These are phyloP conservation scores for Fusarium coicis DNA, from an alignment of 2,329 filamentous ascomycete genomes.

Conservation along the genomic window DNA sequence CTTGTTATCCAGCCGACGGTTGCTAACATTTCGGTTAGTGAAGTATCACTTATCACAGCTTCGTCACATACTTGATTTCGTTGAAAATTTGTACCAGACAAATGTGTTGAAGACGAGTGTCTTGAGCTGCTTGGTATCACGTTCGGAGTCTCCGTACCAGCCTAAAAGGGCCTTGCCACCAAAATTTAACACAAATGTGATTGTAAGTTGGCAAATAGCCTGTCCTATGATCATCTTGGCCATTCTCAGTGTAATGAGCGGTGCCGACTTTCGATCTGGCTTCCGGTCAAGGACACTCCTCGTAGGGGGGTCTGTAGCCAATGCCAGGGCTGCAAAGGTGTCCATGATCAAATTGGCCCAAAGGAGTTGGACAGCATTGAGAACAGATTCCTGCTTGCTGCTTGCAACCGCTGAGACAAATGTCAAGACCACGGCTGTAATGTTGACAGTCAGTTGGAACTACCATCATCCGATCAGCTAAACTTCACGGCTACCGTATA, in stretches of 20 bases:
- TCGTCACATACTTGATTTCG: conserved; percentile 63
- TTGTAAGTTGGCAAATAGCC: conserved; percentile 67
- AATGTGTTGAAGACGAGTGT: conserved; percentile 77
- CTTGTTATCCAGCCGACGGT: conserved; percentile 79
- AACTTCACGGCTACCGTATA: background rate
- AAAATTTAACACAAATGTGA: conserved; percentile 71
- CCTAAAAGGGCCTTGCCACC: conserved; percentile 66
- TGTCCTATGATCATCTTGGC: conserved; percentile 74
- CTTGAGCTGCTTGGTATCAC: conserved; percentile 54
- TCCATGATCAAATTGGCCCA: conserved; percentile 75
- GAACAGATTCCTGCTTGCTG: conserved; percentile 61
- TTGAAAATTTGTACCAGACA: conserved; percentile 80
- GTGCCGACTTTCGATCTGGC: conserved; percentile 71
- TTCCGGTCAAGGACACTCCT: conserved; percentile 66
- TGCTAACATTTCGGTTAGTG: conserved; percentile 69
- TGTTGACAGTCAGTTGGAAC: conserved; percentile 72
- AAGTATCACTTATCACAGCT: conserved; percentile 61
- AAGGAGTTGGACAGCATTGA: conserved; percentile 69
- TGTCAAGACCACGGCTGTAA: conserved; percentile 69
- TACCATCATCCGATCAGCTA: conserved; percentile 44
- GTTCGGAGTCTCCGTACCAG: conserved; percentile 47
- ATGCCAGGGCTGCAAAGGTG: conserved; percentile 70
- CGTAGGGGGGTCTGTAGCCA: conserved; percentile 72
- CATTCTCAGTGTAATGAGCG: conserved; percentile 76
- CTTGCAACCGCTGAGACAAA: conserved; percentile 68